Evolutionary conservation across 75 land plant genomes (phyloP), one percentile per base, ranked within the genome.

Genomic region (Gnetum montanum): DNA sequence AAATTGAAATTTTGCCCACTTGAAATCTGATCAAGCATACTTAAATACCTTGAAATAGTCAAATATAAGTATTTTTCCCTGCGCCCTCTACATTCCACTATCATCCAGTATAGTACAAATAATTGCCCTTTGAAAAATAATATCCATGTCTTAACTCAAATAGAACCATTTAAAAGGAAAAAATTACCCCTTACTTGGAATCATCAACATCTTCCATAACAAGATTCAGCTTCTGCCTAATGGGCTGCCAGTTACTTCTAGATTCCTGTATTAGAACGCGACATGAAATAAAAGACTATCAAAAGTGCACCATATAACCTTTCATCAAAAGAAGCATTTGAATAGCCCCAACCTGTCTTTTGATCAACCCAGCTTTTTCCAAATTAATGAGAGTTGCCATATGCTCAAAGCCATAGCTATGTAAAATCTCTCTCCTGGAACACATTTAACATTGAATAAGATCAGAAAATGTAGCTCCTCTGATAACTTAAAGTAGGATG

Each of bases 361-460:
- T 88, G 34, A 93, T 25, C 43, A 93, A 73, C 8, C 90, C 96
- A 57, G 84, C 91, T 49, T 75, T 89, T 69, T 89, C 98, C 52
- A 94, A 75, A 65, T 90, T 89, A 71, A 70, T 77, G 22, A 94
- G 41, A 3, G 84, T 73, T 24, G 61, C 59, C 74, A 90, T 74
- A 55, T 94, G 79, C 74, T 94, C 98, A 85, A 85, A 94, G 3
- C 98, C 98, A 80, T 89, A 94, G 62, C 90, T 90, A 43, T 94
- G 96, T 4, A 94, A 82, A 40, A 94, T 46, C 62, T 89, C 98
- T 62, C 96, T 78, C 90, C 98, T 93, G 57, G 23, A 71, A 31
- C 55, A 77, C 43, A 31, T 26, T 24, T 10, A 58, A 15, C 7
- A 47, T 47, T 25, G 4, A 26, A 30, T 12, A 27, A 27, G 25